These are phyloP conservation scores for Picochlorum sp. DNA, from an alignment of 139 green algal genomes.

Conservation along the genomic window DNA sequence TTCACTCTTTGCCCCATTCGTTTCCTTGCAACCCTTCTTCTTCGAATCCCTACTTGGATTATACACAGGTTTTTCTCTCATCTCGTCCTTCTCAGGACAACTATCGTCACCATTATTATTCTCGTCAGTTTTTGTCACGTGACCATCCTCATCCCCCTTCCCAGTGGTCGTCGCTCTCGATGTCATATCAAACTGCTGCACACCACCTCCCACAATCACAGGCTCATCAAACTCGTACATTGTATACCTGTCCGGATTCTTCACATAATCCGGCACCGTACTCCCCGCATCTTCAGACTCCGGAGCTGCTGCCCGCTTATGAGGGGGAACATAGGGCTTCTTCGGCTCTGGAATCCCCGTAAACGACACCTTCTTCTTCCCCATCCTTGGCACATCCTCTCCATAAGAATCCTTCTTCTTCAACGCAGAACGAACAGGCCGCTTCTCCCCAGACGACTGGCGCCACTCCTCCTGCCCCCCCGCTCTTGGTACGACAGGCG, in stretches of 20 bases:
- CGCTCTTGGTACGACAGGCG: background rate
- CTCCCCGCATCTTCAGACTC: too few species aligned
- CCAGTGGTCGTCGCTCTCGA: too few species aligned
- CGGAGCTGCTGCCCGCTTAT: background rate
- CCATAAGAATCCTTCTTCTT: too few species aligned
- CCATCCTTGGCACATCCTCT: background rate
- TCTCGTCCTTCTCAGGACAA: too few species aligned
- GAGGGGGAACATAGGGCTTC: constrained; percentile 20
- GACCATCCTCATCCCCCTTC: background rate
- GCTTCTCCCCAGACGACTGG: too few species aligned
- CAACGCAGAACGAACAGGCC: too few species aligned
- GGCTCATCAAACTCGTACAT: constrained; percentile 41
- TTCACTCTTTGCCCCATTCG: background rate
- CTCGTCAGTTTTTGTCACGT: too few species aligned
- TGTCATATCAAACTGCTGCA: constrained; percentile 5
- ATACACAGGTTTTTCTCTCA: too few species aligned
- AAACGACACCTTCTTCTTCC: constrained; percentile 10
- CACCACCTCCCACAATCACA: constrained; percentile 40
- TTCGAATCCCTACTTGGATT: background rate
- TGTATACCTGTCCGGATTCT: constrained; percentile 8
- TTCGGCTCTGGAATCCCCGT: constrained; percentile 9
- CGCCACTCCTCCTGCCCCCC: constrained; percentile 6
- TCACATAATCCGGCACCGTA: background rate
- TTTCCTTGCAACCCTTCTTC: background rate
- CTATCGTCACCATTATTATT: too few species aligned